Percentiles rank a stretch among this genome's conserved stretches.
Conservation (phyloP, 345 rosid genomes). For the Fremontodendron californicum region DNA sequence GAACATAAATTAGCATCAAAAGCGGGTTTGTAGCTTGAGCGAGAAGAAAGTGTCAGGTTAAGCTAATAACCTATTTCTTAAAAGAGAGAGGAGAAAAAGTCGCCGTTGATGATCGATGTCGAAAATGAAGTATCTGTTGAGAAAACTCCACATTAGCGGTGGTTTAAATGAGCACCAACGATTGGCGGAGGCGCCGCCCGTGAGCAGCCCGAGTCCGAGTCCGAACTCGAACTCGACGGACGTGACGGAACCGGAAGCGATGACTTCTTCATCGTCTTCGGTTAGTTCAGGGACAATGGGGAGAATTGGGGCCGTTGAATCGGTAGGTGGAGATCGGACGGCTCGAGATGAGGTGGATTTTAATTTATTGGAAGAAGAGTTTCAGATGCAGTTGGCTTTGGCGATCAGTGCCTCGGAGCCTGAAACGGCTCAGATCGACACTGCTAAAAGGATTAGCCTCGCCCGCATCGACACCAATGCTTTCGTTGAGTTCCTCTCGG, state of each 20-base stretch:
- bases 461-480: slow-evolving; percentile 49
- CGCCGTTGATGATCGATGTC: slow-evolving; percentile 82
- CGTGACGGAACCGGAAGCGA: slow-evolving; percentile 19
- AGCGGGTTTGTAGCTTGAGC: no score
- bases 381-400: slow-evolving; percentile 88
- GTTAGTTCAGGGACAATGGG: slow-evolving; percentile 36
- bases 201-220: slow-evolving; percentile 36
- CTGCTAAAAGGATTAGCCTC: slow-evolving; percentile 92
- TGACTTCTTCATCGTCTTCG: slow-evolving; percentile 33
- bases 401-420: slow-evolving; percentile 95
- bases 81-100: no score
- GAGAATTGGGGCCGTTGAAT: slow-evolving; percentile 48
- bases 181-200: slow-evolving; percentile 36
- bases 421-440: slow-evolving; percentile 90
- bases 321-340: slow-evolving; percentile 41
- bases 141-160: slow-evolving; percentile 90
- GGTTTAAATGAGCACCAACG: slow-evolving; percentile 58
- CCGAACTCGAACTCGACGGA: slow-evolving; percentile 30
- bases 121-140: slow-evolving; percentile 85
- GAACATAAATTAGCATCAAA: no score
- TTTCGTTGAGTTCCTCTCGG: slow-evolving; percentile 63
- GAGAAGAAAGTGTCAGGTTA: no score
- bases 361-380: slow-evolving; percentile 84
- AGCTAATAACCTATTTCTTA: no score
- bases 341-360: slow-evolving; percentile 44